A percentile compares a stretch with the other conserved stretches of the same genome.
Evolutionary conservation across 2,329 filamentous ascomycete genomes (phyloP).

Genomic region (Colletotrichum liriopes): DNA sequence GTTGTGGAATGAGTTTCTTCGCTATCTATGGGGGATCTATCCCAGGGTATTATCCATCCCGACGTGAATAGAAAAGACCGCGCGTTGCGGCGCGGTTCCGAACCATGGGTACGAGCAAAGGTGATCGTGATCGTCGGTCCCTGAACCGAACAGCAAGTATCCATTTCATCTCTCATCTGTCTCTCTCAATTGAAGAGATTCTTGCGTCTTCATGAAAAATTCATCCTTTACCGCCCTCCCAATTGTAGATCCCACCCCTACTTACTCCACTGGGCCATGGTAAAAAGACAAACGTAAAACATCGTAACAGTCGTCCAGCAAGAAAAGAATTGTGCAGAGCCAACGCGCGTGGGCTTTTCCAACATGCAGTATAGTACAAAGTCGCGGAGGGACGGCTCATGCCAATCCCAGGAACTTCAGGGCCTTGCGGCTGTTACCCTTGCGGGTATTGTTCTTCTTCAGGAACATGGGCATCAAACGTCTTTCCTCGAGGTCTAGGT

Average conservation of each 20-base stretch:
- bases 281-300: not conserved
- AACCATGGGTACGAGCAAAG: conserved; percentile 6
- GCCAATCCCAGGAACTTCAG: conserved; percentile 68
- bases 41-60: conserved; percentile 31
- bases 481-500: conserved; percentile 64
- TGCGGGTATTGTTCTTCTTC: conserved; percentile 53
- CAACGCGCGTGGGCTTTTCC: not conserved
- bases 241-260: not conserved
- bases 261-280: not conserved
- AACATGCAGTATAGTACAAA: not conserved
- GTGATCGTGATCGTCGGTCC: not conserved
- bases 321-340: conserved; percentile 6
- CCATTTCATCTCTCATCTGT: not conserved
- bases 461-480: conserved; percentile 68
- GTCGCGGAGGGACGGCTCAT: conserved; percentile 43
- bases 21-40: not conserved
- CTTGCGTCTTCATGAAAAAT: not conserved
- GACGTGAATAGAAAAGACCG: not conserved
- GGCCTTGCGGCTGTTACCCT: conserved; percentile 65
- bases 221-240: not conserved
- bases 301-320: conserved; percentile 11
- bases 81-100: not conserved
- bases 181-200: not conserved
- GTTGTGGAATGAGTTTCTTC: not conserved
- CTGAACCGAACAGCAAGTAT: not conserved